phyloP scores from a whole-genome alignment of 352 stramenopile species.

The Phytophthora constricta region DNA sequence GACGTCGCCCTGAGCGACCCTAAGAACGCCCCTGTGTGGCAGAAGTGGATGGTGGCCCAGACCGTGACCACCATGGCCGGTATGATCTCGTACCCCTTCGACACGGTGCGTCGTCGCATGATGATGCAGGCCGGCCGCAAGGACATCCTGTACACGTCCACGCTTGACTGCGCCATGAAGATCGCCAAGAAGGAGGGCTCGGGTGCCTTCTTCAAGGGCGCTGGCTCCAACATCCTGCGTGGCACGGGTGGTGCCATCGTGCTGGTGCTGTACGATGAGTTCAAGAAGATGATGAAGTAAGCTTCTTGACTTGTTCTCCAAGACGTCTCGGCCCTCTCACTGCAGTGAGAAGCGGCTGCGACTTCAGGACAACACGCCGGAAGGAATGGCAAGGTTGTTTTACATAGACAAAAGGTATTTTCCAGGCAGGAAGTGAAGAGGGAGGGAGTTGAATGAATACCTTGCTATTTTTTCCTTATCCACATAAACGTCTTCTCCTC shows the following conservation, averaged over 20 bases:
- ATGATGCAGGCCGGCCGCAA: conserved; percentile 98
- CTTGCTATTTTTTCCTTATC: conserved; percentile 37
- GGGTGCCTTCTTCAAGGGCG: conserved; percentile 98
- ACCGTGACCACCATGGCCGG: conserved; percentile 91
- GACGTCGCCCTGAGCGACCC: conserved; percentile 86
- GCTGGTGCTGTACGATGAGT: conserved; percentile 99
- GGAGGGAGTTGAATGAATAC: conserved; percentile 45
- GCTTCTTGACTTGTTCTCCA: conserved; percentile 1
- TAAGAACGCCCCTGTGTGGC: conserved; percentile 87
- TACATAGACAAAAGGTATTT: conserved; percentile 56
- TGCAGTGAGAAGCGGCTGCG: not conserved
- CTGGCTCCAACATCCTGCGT: conserved; percentile 98
- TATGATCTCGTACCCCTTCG: conserved; percentile 97
- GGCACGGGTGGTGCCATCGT: conserved; percentile 98
- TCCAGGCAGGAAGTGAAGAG: conserved; percentile 40
- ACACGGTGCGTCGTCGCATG: conserved; percentile 95
- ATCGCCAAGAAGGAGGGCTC: conserved; percentile 97
- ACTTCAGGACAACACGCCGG: conserved; percentile 26
- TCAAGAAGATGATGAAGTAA: conserved; percentile 92
- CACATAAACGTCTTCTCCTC: too few species aligned
- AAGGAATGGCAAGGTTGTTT: conserved; percentile 48
- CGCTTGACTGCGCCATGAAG: conserved; percentile 96
- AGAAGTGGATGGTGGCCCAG: conserved; percentile 93
- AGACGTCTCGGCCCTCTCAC: not conserved
- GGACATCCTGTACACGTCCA: conserved; percentile 98